A percentile compares a stretch with the other conserved stretches of the same genome.
phyloP scores from a whole-genome alignment of 169 alveolate species.

The Perkinsus chesapeaki region DNA sequence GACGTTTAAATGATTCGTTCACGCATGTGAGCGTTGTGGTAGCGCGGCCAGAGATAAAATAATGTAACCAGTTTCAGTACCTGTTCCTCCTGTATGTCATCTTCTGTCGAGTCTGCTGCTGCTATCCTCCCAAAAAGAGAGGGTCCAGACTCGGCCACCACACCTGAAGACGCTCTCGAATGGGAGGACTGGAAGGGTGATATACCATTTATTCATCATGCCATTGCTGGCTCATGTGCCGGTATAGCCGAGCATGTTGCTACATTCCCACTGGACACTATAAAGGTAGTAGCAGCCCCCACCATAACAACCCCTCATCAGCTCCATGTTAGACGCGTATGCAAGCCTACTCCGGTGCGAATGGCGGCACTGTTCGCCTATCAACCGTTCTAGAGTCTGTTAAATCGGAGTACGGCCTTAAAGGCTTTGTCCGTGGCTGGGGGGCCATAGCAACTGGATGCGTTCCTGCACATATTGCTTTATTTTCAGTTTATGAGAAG shows the following conservation, averaged over 20 bases:
- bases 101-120: neutral
- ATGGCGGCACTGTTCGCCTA: slow-evolving; percentile 16
- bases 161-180: slow-evolving; percentile 18
- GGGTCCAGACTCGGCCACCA: neutral
- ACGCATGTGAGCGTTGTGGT: too few species aligned
- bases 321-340: neutral
- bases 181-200: slow-evolving; percentile 66
- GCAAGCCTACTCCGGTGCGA: slow-evolving; percentile 7
- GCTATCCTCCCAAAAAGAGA: neutral
- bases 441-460: slow-evolving; percentile 89
- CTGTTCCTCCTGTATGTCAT: neutral
- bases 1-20: neutral
- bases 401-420: neutral
- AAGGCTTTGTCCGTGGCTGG: slow-evolving; percentile 56
- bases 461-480: slow-evolving; percentile 96
- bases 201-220: slow-evolving; percentile 78
- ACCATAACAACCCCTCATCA: slow-evolving; percentile 19
- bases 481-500: slow-evolving; percentile 78
- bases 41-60: too few species aligned
- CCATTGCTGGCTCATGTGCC: slow-evolving; percentile 93
- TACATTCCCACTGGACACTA: slow-evolving; percentile 92
- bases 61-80: neutral
- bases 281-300: slow-evolving; percentile 66
- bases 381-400: neutral
- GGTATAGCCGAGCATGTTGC: slow-evolving; percentile 94